Evolutionary conservation across 208 protist genomes (phyloP).

Genomic region (Leishmania turanica): DNA sequence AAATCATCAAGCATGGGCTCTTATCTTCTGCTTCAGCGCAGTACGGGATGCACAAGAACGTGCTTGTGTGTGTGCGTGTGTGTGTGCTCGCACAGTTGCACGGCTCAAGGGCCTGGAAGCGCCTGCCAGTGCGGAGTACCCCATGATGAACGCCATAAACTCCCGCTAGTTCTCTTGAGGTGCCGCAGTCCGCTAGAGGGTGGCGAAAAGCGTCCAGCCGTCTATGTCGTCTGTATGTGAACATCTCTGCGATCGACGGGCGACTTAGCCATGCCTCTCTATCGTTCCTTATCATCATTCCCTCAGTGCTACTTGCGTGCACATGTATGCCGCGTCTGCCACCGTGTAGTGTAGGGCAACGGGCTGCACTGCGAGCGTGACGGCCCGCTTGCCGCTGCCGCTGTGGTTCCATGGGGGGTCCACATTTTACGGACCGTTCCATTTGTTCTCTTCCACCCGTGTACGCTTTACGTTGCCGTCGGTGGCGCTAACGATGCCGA

Average conservation of each 20-base stretch:
- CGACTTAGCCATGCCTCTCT: background rate
- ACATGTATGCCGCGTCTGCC: background rate
- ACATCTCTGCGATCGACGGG: background rate
- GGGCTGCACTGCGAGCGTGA: background rate
- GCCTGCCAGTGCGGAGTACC: background rate
- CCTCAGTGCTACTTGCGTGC: background rate
- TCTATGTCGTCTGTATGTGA: background rate
- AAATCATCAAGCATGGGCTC: background rate
- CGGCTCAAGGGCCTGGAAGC: background rate
- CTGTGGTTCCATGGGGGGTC: background rate
- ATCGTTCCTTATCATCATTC: background rate
- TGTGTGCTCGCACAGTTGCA: background rate
- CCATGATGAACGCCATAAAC: background rate
- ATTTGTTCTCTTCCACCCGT: background rate
- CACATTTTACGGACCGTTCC: background rate
- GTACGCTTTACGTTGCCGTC: background rate
- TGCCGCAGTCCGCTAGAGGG: background rate
- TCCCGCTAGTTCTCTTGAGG: background rate
- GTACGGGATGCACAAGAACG: background rate
- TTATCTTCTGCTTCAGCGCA: background rate
- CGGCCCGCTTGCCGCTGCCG: background rate
- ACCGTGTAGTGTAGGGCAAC: background rate
- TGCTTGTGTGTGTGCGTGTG: background rate
- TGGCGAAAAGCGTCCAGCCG: background rate
- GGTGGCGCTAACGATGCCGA: background rate